Conservation (phyloP, 2,329 filamentous ascomycete species). For the Claviceps paspali region DNA sequence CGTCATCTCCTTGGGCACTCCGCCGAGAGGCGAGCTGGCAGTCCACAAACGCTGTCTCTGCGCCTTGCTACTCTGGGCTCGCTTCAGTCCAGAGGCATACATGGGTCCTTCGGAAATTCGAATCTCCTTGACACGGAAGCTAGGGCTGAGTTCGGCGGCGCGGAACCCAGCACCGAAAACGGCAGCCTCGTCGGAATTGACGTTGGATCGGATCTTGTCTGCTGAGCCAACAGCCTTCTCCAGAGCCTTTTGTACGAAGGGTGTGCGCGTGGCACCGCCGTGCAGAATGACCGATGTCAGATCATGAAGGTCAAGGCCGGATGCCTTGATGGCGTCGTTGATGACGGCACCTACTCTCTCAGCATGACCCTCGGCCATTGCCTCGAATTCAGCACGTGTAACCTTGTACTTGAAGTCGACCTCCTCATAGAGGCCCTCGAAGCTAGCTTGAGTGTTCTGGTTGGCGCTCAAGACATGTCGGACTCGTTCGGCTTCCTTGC, state of each 20-base stretch:
- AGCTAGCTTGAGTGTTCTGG: constrained; percentile 60
- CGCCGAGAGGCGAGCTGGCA: constrained; percentile 57
- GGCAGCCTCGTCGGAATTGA: constrained; percentile 93
- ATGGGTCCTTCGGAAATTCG: constrained; percentile 60
- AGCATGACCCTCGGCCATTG: constrained; percentile 52
- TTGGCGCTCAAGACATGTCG: constrained; percentile 91
- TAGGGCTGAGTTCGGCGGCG: constrained; percentile 79
- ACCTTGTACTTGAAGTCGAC: constrained; percentile 90
- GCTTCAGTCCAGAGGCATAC: constrained; percentile 64
- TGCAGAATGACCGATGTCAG: constrained; percentile 87
- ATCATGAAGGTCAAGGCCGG: constrained; percentile 58
- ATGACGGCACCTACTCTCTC: constrained; percentile 55
- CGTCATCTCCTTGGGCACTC: constrained; percentile 65
- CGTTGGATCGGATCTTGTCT: constrained; percentile 77
- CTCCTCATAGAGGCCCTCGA: constrained; percentile 84
- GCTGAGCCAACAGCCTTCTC: constrained; percentile 57
- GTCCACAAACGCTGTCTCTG: constrained; percentile 75
- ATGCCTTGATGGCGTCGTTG: constrained; percentile 56
- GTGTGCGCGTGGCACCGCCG: constrained; percentile 77
- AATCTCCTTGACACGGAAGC: constrained; percentile 97
- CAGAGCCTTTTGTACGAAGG: constrained; percentile 82
- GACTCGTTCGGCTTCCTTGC: constrained; percentile 77
- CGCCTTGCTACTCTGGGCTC: constrained; percentile 51
- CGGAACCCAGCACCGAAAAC: constrained; percentile 94
- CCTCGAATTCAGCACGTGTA: constrained; percentile 64